phyloP scores from a whole-genome alignment of 2,329 filamentous ascomycete genomes.

The Huntiella abstrusa region DNA sequence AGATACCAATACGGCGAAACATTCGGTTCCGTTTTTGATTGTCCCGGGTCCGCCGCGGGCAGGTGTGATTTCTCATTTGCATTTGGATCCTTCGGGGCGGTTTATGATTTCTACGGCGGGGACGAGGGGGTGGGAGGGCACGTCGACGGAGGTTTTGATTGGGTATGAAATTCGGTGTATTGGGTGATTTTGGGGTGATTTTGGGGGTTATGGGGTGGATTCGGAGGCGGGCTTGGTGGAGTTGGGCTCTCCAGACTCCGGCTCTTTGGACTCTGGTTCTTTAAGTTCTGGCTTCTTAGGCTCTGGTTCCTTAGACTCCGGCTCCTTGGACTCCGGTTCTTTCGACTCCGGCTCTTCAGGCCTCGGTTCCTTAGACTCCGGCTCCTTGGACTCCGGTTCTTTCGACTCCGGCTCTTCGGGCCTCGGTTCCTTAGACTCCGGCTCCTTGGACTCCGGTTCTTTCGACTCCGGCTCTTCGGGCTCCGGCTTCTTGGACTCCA shows the following conservation, averaged over 20 bases:
- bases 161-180: constrained; percentile 62
- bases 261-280: not conserved
- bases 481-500: not conserved
- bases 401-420: not conserved
- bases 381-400: not conserved
- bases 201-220: too few species aligned
- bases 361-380: not conserved
- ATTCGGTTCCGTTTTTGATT: constrained; percentile 87
- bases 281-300: not conserved
- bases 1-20: constrained; percentile 43
- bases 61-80: constrained; percentile 71
- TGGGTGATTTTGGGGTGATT: too few species aligned
- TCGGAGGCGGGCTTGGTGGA: too few species aligned
- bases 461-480: not conserved
- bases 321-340: not conserved
- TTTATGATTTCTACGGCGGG: constrained; percentile 89
- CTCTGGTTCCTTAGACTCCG: not conserved
- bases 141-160: constrained; percentile 71
- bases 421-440: not conserved
- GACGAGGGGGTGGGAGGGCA: constrained; percentile 88
- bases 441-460: not conserved
- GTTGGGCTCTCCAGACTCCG: not conserved
- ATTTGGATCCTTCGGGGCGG: constrained; percentile 68
- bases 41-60: constrained; percentile 70
- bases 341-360: not conserved